A percentile compares a stretch with the other conserved stretches of the same genome.
Conservation (phyloP, 176 grass and related monocot species). For the Areca catechu region DNA sequence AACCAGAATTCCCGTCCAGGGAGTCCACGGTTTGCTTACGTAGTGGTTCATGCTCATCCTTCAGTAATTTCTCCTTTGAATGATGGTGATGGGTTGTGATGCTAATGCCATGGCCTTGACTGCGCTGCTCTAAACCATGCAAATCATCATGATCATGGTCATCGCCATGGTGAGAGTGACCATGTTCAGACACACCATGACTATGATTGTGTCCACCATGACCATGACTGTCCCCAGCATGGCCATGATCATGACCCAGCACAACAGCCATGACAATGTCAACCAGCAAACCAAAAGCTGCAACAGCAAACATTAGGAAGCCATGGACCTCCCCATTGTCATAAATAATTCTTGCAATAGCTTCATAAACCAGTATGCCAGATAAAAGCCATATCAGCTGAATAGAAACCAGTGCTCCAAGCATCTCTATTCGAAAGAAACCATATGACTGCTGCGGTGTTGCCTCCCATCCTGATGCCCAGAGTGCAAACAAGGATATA, state of each 20-base stretch:
- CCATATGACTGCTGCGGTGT: conserved; percentile 14
- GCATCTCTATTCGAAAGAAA: conserved; percentile 11
- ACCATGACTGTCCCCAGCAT: background rate
- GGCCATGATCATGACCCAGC: conserved; percentile 9
- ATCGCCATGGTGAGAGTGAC: background rate
- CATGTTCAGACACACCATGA: background rate
- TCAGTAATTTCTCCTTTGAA: background rate
- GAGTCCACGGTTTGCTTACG: background rate
- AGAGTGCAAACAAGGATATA: conserved; percentile 15
- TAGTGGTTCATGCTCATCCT: background rate
- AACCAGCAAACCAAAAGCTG: conserved; percentile 12
- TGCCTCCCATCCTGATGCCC: conserved; percentile 16
- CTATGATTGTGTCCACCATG: background rate
- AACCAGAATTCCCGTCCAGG: background rate
- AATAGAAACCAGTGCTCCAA: conserved; percentile 9
- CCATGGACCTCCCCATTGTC: conserved; percentile 3
- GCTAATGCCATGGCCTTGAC: background rate
- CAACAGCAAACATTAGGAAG: conserved; percentile 5
- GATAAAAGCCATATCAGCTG: conserved; percentile 14
- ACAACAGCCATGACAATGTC: conserved; percentile 9
- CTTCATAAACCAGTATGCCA: conserved; percentile 14
- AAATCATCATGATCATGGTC: no score
- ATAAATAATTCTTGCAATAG: conserved; percentile 8
- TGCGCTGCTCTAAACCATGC: no score
- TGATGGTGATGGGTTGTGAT: conserved; percentile 8